Conservation (phyloP, 306 rosid genomes). For the Pachyrhizus erosus region DNA sequence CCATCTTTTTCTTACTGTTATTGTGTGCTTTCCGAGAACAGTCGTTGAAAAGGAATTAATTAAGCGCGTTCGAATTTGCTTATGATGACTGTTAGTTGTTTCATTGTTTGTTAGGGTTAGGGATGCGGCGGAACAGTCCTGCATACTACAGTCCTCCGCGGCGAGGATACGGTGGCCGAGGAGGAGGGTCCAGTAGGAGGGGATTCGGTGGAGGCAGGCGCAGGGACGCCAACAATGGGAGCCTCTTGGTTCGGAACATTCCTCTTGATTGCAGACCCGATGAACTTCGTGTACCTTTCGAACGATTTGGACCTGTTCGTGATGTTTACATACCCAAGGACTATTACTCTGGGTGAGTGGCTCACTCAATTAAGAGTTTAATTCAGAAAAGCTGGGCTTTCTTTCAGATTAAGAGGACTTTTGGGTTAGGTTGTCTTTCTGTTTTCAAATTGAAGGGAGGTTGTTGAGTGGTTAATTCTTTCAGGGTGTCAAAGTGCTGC, state of each 20-base stretch:
- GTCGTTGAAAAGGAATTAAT: neutral
- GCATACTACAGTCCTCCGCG: slow-evolving; percentile 92
- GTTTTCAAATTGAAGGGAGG: slow-evolving; percentile 35
- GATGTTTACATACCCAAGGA: slow-evolving; percentile 97
- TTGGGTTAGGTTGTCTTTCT: neutral
- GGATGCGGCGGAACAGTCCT: slow-evolving; percentile 94
- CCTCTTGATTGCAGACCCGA: slow-evolving; percentile 79
- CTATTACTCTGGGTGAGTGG: slow-evolving; percentile 83
- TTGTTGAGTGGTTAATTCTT: slow-evolving; percentile 28
- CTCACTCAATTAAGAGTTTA: neutral
- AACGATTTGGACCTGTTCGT: slow-evolving; percentile 91
- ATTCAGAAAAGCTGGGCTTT: neutral
- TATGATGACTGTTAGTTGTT: neutral
- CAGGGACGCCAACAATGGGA: slow-evolving; percentile 73
- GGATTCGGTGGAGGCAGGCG: slow-evolving; percentile 73
- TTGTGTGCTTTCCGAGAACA: neutral
- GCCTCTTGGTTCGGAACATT: slow-evolving; percentile 95
- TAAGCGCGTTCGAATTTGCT: neutral
- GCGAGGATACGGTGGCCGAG: slow-evolving; percentile 88
- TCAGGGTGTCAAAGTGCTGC: slow-evolving; percentile 44
- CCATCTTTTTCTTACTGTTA: neutral
- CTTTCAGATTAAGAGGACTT: neutral
- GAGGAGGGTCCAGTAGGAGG: slow-evolving; percentile 48
- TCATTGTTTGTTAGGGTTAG: slow-evolving; percentile 18
- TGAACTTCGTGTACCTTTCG: slow-evolving; percentile 85